These are phyloP conservation scores for Xylaria sp. DNA, from an alignment of 2,329 filamentous ascomycete species.

Conservation along the genomic window DNA sequence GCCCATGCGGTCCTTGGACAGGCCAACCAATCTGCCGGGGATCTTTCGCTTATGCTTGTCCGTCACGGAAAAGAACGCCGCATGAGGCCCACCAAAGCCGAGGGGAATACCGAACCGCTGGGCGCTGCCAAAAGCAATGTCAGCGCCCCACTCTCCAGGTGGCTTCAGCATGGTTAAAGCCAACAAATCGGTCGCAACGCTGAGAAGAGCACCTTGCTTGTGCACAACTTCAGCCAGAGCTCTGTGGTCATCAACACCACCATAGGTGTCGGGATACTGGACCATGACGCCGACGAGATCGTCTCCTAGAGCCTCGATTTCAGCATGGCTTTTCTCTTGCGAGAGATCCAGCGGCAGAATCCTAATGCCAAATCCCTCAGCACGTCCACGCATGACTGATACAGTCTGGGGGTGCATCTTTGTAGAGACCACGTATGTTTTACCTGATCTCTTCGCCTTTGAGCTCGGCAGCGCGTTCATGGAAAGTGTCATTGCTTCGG, in stretches of 20 bases:
- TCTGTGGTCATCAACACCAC: conserved; percentile 80
- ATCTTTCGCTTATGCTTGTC: conserved; percentile 96
- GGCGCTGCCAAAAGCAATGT: conserved; percentile 93
- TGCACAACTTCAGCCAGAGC: conserved; percentile 81
- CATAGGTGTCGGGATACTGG: conserved; percentile 94
- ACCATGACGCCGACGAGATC: conserved; percentile 89
- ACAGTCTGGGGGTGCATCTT: conserved; percentile 87
- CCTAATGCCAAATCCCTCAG: conserved; percentile 89
- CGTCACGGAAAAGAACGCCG: conserved; percentile 92
- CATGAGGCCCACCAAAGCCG: conserved; percentile 93
- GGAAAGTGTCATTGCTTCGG: conserved; percentile 95
- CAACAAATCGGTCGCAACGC: conserved; percentile 88
- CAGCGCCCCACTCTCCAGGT: conserved; percentile 92
- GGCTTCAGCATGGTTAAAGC: conserved; percentile 88
- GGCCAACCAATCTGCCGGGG: conserved; percentile 87
- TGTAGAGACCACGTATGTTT: conserved; percentile 86
- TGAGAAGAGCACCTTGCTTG: conserved; percentile 80
- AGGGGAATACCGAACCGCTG: conserved; percentile 93
- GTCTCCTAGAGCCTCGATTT: conserved; percentile 79
- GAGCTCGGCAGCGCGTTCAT: conserved; percentile 78
- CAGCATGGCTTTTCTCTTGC: conserved; percentile 67
- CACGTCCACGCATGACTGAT: conserved; percentile 83
- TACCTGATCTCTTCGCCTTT: conserved; percentile 78
- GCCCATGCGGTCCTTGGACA: conserved; percentile 90
- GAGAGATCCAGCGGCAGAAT: conserved; percentile 79